These are phyloP conservation scores for Chrysoporthe puriensis DNA, from an alignment of 2,329 filamentous ascomycete species.

Conservation along the genomic window DNA sequence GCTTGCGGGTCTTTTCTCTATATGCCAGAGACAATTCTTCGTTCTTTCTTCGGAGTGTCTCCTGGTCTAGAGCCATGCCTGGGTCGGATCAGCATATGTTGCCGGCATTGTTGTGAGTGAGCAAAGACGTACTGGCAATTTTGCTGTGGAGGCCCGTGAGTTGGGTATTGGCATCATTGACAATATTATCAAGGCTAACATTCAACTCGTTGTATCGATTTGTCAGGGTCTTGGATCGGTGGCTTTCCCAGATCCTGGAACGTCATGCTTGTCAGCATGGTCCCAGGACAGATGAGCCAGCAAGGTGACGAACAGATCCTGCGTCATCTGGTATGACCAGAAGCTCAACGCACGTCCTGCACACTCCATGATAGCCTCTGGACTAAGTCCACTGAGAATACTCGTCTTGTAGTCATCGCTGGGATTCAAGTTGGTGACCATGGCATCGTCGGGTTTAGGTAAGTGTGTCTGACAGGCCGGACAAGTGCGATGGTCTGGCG, in stretches of 20 bases:
- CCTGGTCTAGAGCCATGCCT: constrained; percentile 65
- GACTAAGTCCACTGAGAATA: constrained; percentile 80
- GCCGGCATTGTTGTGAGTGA: too few species aligned
- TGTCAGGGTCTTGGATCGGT: constrained; percentile 69
- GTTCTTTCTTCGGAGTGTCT: constrained; percentile 69
- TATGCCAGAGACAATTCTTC: constrained; percentile 69
- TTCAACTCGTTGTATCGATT: constrained; percentile 72
- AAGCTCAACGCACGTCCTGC: constrained; percentile 78
- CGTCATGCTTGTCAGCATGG: constrained; percentile 20
- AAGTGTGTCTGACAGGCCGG: constrained; percentile 76
- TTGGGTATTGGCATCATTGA: constrained; percentile 75
- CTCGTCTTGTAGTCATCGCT: constrained; percentile 90
- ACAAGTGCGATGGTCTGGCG: constrained; percentile 60
- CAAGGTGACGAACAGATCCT: constrained; percentile 70
- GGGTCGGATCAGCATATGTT: constrained; percentile 27
- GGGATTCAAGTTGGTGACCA: constrained; percentile 72
- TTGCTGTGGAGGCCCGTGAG: constrained; percentile 69
- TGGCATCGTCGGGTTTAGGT: constrained; percentile 73
- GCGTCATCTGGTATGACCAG: constrained; percentile 83
- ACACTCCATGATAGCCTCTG: constrained; percentile 84
- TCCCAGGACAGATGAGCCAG: constrained; percentile 17
- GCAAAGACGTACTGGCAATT: constrained; percentile 57
- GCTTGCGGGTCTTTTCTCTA: constrained; percentile 71
- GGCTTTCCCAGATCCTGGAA: constrained; percentile 74
- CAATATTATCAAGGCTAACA: constrained; percentile 70